Evolutionary conservation across 805 yeast species (phyloP), one percentile per base, ranked within the genome.

Genomic region (Teunomyces lycoperdinae): DNA sequence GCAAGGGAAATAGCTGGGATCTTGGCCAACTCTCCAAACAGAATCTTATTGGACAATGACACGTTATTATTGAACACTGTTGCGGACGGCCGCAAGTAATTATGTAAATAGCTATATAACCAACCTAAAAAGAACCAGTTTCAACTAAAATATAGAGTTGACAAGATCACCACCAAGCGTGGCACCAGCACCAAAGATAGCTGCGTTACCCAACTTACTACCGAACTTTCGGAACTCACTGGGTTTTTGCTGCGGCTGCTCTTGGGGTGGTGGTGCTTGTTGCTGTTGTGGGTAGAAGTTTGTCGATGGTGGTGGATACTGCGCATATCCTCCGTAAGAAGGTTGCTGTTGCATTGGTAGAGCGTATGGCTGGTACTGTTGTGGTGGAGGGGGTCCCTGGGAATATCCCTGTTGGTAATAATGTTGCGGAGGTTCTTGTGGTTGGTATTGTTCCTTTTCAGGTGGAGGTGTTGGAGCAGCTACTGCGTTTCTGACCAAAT

Each of bases 131-230:
- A 14, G 24, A 31, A 8, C 9, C 28, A 41, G 28, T 40, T 5
- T n/a, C 31, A 17, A 10, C 5, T 68, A 83, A 57, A 85, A 83
- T 50, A 88, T 85, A 38, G 87, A 77, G 59, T 86, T 82, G 35
- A 91, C 88, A 44, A 92, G 58, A 58, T 87, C 89, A 40, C 88
- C 78, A 61, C 98, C 98, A 46, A 91, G 74, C 1, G 96, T 85
- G 34, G 97, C 96, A 74, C 98, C 98, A 8, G 96, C 97, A 67
- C 97, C 97, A 55, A 89, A 92, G 43, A 91, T 81, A 31, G 95
- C 91, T n/a, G 97, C 95, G 56, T 89, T 83, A 50, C 96, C 96
- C 50, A 91, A 70, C 67, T 88, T 85, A 53, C 87, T 77, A 24
- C 95, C 95, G 56, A 88, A 80, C 59, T 78, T 84, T 66, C 80